Evolutionary conservation across 257 asterid species (phyloP).

Genomic region (Nicotiana tabacum): DNA sequence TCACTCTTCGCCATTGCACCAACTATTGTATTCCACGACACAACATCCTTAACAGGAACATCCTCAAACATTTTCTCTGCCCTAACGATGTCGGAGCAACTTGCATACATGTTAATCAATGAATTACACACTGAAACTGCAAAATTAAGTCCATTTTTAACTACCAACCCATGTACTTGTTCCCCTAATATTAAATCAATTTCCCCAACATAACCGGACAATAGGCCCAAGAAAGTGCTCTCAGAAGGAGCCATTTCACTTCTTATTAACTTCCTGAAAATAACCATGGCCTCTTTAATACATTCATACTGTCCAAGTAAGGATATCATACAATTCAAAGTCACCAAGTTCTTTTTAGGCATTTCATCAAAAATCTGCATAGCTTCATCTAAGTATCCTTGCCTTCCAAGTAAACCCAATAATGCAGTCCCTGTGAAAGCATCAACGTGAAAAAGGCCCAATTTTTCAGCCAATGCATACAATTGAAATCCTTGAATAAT

Average conservation of each 20-base stretch:
- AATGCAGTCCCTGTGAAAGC: slow-evolving; percentile 71
- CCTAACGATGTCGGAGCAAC: slow-evolving; percentile 19
- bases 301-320: slow-evolving; percentile 48
- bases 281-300: slow-evolving; percentile 33
- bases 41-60: slow-evolving; percentile 46
- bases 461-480: slow-evolving; percentile 57
- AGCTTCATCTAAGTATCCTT: slow-evolving; percentile 52
- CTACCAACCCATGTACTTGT: slow-evolving; percentile 53
- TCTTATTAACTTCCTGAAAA: slow-evolving; percentile 46
- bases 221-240: slow-evolving; percentile 42
- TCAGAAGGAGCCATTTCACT: slow-evolving; percentile 40
- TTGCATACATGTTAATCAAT: slow-evolving; percentile 56
- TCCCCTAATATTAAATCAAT: slow-evolving; percentile 36
- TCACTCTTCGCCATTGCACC: slow-evolving; percentile 40
- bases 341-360: slow-evolving; percentile 61
- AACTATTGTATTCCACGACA: slow-evolving; percentile 62
- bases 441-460: slow-evolving; percentile 37
- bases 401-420: slow-evolving; percentile 57
- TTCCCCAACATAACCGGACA: slow-evolving; percentile 35
- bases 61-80: slow-evolving; percentile 56
- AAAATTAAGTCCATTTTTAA: slow-evolving; percentile 46
- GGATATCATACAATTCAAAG: slow-evolving; percentile 61
- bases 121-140: slow-evolving; percentile 46
- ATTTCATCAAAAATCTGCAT: slow-evolving; percentile 45
- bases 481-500: slow-evolving; percentile 46